Evolutionary conservation across 306 rosid species (phyloP), one percentile per base, ranked within the genome.

Genomic region (Sphenostylis stenocarpa): DNA sequence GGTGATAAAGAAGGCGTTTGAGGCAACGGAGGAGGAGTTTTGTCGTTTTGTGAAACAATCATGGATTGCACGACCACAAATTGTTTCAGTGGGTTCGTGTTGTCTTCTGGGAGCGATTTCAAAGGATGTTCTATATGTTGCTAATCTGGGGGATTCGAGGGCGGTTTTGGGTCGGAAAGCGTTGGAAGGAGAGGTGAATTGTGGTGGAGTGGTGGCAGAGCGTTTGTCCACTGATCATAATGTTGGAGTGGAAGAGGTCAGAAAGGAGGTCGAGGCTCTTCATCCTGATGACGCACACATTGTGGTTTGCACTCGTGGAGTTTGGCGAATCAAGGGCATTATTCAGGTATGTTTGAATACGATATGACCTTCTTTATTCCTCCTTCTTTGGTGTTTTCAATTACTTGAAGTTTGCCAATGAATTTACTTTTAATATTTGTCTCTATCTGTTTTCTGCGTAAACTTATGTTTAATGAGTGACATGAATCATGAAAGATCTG

Each of bases 241-340:
- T 75, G 96, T 86, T 67, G 89, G 80, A 3, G 87, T 83, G 49
- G 96, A 88, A 44, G 91, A 90, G 51, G 87, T 88, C 19, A 88
- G 96, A 76, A 83, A 80, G 61, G 92, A 90, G 77, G 89, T 90
- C 9, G 80, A 85, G 88, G 90, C 87, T 48, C 92, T 90, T 71
- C 96, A 90, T 64, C 92, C 96, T 47, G 96, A 90, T 69, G 92
- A 90, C 81, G 79, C 81, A 14, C 86, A 85, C 82, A 75, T 90
- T 80, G 96, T 88, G 23, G 86, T 90, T 71, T 44, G 79, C 53
- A 67, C 80, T 17, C 87, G 53, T 0, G 91, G 92, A 17, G 88
- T 83, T 74, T 90, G 92, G 92, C 84, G 96, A 73, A 90, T 90
- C 71, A 90, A 90, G 80, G 96, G 96, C 76, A 88, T 90, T 79